Conservation (phyloP, 2,329 filamentous ascomycete genomes). For the Anthostomella pinea region DNA sequence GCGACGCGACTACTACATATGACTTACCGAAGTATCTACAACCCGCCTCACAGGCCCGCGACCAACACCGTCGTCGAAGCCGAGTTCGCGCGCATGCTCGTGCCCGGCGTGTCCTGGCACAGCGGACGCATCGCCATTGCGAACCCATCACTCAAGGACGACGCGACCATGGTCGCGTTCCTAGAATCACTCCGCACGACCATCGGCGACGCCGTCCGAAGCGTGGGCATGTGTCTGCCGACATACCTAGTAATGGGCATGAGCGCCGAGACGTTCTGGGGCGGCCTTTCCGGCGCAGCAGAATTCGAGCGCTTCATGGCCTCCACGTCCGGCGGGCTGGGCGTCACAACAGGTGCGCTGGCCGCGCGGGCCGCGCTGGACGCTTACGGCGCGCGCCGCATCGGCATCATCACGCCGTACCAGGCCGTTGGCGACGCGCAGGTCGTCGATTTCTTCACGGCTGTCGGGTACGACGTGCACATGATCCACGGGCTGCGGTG, state of each 20-base stretch:
- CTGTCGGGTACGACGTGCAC: constrained; percentile 28
- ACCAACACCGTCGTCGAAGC: constrained; percentile 35
- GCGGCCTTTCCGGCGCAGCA: constrained; percentile 27
- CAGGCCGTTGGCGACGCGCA: constrained; percentile 32
- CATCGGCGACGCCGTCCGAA: constrained; percentile 28
- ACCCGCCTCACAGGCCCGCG: constrained; percentile 17
- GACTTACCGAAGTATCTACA: neutral
- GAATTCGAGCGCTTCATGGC: constrained; percentile 31
- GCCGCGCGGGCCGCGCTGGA: constrained; percentile 29
- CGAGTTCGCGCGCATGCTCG: constrained; percentile 32
- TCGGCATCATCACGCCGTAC: constrained; percentile 33
- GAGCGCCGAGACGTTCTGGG: constrained; percentile 34
- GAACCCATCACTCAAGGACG: constrained; percentile 28
- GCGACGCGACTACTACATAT: neutral
- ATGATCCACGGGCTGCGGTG: constrained; percentile 30
- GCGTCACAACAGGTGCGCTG: constrained; percentile 31
- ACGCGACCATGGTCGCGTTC: constrained; percentile 30
- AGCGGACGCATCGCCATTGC: constrained; percentile 30
- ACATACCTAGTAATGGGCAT: constrained; percentile 35
- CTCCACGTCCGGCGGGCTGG: constrained; percentile 26
- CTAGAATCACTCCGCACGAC: constrained; percentile 27
- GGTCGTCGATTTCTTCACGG: constrained; percentile 31
- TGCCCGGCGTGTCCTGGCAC: constrained; percentile 32
- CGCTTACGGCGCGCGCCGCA: constrained; percentile 25
- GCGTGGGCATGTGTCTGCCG: constrained; percentile 25